Base-by-base conservation (phyloP, 2,329 filamentous ascomycete species). In the Ophiostoma sp. region DNA sequence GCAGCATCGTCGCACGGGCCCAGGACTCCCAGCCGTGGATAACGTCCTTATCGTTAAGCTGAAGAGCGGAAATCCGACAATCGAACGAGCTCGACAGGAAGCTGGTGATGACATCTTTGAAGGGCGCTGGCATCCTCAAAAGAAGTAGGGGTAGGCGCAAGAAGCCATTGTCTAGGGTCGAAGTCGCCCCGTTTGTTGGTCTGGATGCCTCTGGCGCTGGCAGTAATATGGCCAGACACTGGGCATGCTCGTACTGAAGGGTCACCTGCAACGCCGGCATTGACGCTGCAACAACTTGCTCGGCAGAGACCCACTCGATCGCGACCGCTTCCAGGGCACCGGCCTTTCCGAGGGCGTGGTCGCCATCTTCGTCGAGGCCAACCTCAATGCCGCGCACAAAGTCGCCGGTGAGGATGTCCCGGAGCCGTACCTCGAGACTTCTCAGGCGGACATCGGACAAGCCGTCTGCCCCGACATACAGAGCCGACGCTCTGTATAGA, bases 351-450 rank as follows among this genome's bases (percentile, higher is more conserved):
- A 85, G 77, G 0, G 78, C 75, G 7, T 76, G 83, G 33, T 85
- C 84, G 22, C 82, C 83, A 33, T 36, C 42, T 3, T 77, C 78
- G 12, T 74, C 76, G 5, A 87, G 77, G 0, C 84, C 84, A 22
- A 90, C 84, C 75, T 89, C 87, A 22, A 90, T 85, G 59, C 88
- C 88, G 72, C 88, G 86, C n/a, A 90, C 86, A 1, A 88, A 85
- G 76, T 90, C 88, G 19, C 88, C 88, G 0, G 89, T 87, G 0
- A 90, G 82, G 0, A 82, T 82, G 66, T 90, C 87, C 52, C 87
- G 85, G 1, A 90, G 79, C 1, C 85, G 82, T 8, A 83, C 82
- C 0, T 86, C 84, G 0, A 89, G 81, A 0, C 78, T 72, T 17
- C 82, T 79, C 2, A 90, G 82, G 2, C 84, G 82, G 0, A 78